Evolutionary conservation across 2,329 filamentous ascomycete species (phyloP).

Genomic region (Cytospora leucostoma): DNA sequence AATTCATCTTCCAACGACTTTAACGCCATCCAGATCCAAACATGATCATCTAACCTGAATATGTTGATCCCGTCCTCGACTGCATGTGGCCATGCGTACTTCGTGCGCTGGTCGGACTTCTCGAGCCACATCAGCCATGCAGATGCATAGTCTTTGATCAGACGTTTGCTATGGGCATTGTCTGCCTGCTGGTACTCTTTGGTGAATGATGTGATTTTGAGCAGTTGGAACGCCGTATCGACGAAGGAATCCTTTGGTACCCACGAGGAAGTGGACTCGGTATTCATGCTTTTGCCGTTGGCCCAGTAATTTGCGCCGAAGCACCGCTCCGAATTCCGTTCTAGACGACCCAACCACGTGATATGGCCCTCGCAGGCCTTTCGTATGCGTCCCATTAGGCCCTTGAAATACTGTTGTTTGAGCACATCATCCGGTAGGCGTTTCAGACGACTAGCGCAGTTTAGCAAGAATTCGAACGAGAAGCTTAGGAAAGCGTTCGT

Average conservation of each 20-base stretch:
- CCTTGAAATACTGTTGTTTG: neutral
- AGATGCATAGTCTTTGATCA: neutral
- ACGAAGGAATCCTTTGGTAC: neutral
- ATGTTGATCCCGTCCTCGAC: neutral
- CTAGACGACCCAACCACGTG: conserved; percentile 1
- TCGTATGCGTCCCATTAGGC: neutral
- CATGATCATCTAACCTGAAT: neutral
- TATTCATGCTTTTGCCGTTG: neutral
- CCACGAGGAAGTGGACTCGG: neutral
- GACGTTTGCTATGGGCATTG: neutral
- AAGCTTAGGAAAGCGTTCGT: neutral
- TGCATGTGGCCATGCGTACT: conserved; percentile 14
- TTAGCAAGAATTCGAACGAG: conserved; percentile 7
- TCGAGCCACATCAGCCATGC: conserved; percentile 1
- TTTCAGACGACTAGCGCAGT: neutral
- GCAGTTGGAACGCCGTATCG: neutral
- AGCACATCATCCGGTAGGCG: neutral
- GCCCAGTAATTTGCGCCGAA: conserved; percentile 6
- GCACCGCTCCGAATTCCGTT: neutral
- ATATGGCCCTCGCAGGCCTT: conserved; percentile 6
- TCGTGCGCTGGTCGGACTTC: neutral
- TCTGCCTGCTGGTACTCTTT: too few relatives aligned
- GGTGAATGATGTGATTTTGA: neutral
- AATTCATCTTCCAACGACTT: neutral
- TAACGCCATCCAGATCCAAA: conserved; percentile 2